A percentile compares a stretch with the other conserved stretches of the same genome.
Conservation (phyloP, 768 basidiomycete species). For the Suillus decipiens region DNA sequence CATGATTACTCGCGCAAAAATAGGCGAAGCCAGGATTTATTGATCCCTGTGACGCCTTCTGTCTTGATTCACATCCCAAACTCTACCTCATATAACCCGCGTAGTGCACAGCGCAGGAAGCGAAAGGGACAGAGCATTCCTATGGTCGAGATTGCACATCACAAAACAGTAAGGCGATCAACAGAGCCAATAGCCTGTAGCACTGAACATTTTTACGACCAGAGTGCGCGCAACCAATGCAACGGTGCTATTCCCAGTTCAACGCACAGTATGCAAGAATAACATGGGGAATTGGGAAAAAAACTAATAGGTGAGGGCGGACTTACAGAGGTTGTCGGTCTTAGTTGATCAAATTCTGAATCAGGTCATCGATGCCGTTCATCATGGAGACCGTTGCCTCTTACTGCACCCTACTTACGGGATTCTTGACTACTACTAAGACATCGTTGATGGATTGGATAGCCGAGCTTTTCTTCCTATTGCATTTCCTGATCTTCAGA, state of each 20-base stretch:
- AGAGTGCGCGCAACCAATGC: background rate
- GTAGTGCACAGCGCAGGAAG: background rate
- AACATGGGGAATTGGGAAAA: background rate
- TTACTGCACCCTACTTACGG: too few species aligned
- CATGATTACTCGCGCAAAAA: background rate
- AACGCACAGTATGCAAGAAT: background rate
- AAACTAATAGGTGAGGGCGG: background rate
- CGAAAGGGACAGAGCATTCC: conserved; percentile 6
- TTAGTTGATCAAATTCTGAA: background rate
- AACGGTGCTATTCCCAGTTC: background rate
- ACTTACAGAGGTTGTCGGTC: background rate
- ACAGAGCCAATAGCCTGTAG: background rate
- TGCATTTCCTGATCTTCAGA: background rate
- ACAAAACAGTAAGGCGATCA: background rate
- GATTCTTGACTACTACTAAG: background rate
- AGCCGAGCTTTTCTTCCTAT: background rate
- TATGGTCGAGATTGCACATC: conserved; percentile 2
- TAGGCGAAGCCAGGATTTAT: background rate
- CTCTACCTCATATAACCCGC: background rate
- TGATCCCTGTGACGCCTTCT: conserved; percentile 8
- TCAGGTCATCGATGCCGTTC: background rate
- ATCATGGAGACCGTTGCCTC: background rate
- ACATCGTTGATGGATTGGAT: background rate
- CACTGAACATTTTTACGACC: background rate
- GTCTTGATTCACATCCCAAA: conserved; percentile 8